Percentiles rank a stretch among this genome's conserved stretches.
Evolutionary conservation across 768 basidiomycete species (phyloP).

Genomic region (Rhodotorula kratochvilovae): DNA sequence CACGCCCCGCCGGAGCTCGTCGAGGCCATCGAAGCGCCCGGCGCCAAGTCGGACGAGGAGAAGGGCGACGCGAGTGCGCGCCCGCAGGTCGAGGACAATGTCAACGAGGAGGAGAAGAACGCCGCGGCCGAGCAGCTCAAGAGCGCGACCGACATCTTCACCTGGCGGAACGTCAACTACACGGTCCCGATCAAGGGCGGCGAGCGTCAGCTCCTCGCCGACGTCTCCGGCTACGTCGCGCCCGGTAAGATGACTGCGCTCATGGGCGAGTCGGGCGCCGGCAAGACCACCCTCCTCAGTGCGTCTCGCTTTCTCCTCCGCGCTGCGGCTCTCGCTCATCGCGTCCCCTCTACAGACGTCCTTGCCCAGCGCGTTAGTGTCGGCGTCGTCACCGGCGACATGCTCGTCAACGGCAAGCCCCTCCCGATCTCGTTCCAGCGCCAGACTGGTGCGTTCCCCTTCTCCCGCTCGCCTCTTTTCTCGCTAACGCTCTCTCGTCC

Average conservation of each 20-base stretch:
- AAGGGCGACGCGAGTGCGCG: constrained; percentile 5
- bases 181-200: constrained; percentile 39
- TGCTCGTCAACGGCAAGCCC: constrained; percentile 51
- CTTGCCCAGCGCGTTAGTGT: constrained; percentile 47
- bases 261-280: constrained; percentile 36
- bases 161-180: constrained; percentile 35
- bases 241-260: constrained; percentile 44
- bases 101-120: constrained; percentile 15
- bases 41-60: constrained; percentile 15
- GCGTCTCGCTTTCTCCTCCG: not conserved
- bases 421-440: constrained; percentile 51
- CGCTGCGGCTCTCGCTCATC: not conserved
- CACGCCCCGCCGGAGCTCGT: constrained; percentile 45
- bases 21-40: constrained; percentile 35
- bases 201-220: constrained; percentile 35
- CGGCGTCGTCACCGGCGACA: constrained; percentile 52
- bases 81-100: constrained; percentile 1
- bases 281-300: constrained; percentile 48
- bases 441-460: constrained; percentile 44
- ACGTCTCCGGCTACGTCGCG: constrained; percentile 45
- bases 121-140: constrained; percentile 30
- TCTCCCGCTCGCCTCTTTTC: not conserved
- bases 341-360: constrained; percentile 21
- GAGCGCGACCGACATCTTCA: constrained; percentile 35
- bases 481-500: not conserved